Percentiles rank a stretch among this genome's conserved stretches.
phyloP scores from a whole-genome alignment of 176 grass and related monocot genomes.

The Calamus simplicifolius region DNA sequence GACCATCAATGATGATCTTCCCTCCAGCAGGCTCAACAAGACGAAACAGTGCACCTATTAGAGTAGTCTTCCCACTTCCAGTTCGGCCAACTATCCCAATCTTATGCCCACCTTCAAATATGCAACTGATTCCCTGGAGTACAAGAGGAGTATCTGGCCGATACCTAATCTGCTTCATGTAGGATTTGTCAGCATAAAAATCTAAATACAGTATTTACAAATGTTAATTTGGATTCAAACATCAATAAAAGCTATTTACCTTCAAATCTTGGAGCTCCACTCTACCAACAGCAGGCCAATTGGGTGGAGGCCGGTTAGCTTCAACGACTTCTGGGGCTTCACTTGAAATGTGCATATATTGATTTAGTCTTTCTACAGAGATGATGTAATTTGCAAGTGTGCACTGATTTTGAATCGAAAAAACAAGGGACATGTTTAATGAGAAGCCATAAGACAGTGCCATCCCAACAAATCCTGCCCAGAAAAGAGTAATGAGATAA shows the following conservation, averaged over 20 bases:
- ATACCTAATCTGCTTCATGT: constrained; percentile 1
- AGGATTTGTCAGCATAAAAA: too few relatives aligned
- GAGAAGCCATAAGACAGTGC: constrained; percentile 91
- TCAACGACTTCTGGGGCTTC: constrained; percentile 65
- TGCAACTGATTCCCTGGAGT: constrained; percentile 28
- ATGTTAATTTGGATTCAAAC: too few relatives aligned
- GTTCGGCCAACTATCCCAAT: constrained; percentile 40
- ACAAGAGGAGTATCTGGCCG: constrained; percentile 20
- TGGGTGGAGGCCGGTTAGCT: constrained; percentile 36
- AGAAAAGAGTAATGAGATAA: background rate
- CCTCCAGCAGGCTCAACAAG: constrained; percentile 34
- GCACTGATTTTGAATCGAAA: constrained; percentile 88
- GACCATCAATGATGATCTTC: constrained; percentile 32
- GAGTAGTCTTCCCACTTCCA: constrained; percentile 39
- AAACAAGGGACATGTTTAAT: constrained; percentile 63
- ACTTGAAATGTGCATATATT: constrained; percentile 78
- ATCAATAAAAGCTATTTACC: constrained; percentile 22
- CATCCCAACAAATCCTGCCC: constrained; percentile 87
- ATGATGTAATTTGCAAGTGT: constrained; percentile 75
- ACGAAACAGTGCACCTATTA: constrained; percentile 36
- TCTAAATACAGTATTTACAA: too few relatives aligned
- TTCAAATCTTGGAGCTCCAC: constrained; percentile 74
- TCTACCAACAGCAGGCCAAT: constrained; percentile 75
- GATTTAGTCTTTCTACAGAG: constrained; percentile 83
- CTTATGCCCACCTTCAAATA: constrained; percentile 28